These are phyloP conservation scores for Microcos paniculata DNA, from an alignment of 345 rosid species.

Conservation along the genomic window DNA sequence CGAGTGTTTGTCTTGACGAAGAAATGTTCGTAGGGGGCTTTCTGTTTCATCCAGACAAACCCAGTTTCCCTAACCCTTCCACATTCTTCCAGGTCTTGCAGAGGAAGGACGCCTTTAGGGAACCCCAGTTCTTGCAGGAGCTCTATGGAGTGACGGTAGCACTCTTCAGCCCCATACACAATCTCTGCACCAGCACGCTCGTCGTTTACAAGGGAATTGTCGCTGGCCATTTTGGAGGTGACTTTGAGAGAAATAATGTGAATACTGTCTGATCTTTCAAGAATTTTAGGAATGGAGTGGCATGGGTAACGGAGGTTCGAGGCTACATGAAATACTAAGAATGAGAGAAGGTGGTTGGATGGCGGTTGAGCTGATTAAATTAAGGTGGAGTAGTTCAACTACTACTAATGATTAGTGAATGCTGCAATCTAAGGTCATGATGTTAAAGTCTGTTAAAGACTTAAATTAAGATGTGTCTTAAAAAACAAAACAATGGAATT, in stretches of 20 bases:
- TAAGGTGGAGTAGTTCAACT: neutral
- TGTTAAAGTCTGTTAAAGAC: neutral
- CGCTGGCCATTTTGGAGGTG: slow-evolving; percentile 34
- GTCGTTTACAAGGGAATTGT: slow-evolving; percentile 23
- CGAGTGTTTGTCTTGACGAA: slow-evolving; percentile 54
- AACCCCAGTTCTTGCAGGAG: slow-evolving; percentile 84
- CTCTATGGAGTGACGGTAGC: slow-evolving; percentile 59
- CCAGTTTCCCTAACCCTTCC: slow-evolving; percentile 81
- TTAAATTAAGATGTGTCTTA: neutral
- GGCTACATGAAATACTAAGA: neutral
- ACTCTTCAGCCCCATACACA: slow-evolving; percentile 67
- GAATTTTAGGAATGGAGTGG: neutral
- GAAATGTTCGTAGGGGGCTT: slow-evolving; percentile 75
- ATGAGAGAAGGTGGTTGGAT: neutral
- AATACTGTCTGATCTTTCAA: neutral
- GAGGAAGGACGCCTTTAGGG: slow-evolving; percentile 83
- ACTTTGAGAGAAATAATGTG: neutral
- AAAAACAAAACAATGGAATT: neutral
- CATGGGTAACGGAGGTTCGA: neutral
- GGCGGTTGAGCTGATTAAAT: slow-evolving; percentile 8
- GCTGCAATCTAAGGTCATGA: neutral
- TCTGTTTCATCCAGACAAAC: slow-evolving; percentile 90
- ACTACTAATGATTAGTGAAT: too few relatives aligned
- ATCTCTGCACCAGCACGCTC: slow-evolving; percentile 74
- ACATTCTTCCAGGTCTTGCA: slow-evolving; percentile 81